A percentile compares a stretch with the other conserved stretches of the same genome.
phyloP scores from a whole-genome alignment of 1,284 basidiomycete genomes.

The Apiotrichum siamense region DNA sequence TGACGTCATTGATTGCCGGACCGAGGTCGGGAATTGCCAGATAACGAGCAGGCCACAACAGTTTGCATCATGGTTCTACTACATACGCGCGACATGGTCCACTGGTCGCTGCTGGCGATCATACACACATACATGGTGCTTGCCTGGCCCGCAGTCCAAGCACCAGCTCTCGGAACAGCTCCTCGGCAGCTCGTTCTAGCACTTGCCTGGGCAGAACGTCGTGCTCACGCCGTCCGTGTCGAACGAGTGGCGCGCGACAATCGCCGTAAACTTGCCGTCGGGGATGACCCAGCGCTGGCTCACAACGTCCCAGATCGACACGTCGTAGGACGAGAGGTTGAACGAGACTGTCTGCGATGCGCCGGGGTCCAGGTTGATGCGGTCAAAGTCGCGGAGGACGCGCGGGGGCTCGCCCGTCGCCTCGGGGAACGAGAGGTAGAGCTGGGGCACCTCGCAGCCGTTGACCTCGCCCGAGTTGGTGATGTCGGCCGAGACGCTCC shows the following conservation, averaged over 20 bases:
- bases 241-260: conserved; percentile 25
- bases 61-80: too few relatives aligned
- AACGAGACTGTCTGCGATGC: conserved; percentile 35
- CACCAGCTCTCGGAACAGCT: too few relatives aligned
- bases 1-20: too few relatives aligned
- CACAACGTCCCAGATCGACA: conserved; percentile 48
- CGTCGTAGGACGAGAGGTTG: conserved; percentile 44
- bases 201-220: conserved; percentile 12
- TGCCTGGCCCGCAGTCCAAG: too few relatives aligned
- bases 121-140: too few relatives aligned
- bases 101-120: too few relatives aligned
- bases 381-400: conserved; percentile 42
- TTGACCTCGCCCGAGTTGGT: conserved; percentile 48
- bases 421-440: conserved; percentile 46
- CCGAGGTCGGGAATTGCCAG: too few relatives aligned
- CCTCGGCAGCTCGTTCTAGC: too few relatives aligned
- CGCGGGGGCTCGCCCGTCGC: conserved; percentile 44
- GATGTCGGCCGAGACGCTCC: conserved; percentile 45
- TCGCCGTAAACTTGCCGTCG: conserved; percentile 39
- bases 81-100: too few relatives aligned
- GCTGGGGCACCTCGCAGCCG: conserved; percentile 48
- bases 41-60: too few relatives aligned
- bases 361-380: conserved; percentile 42
- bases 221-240: conserved; percentile 11
- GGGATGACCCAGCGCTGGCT: conserved; percentile 45